Evolutionary conservation across 306 rosid species (phyloP).

Genomic region (Glycine tomentella): DNA sequence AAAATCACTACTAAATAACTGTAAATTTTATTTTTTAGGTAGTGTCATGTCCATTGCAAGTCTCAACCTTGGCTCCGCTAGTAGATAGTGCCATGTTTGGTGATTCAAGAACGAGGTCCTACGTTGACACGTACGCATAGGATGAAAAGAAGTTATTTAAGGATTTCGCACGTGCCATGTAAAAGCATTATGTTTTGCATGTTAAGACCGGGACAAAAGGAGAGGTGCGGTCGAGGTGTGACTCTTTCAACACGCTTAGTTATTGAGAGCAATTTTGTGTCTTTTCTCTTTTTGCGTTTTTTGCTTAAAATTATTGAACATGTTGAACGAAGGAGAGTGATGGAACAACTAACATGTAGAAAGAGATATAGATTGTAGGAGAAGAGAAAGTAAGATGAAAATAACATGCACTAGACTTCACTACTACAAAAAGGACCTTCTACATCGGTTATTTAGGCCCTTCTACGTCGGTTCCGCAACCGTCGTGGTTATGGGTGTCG

Average conservation of each 20-base stretch:
- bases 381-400: too few relatives aligned
- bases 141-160: constrained; percentile 51
- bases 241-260: constrained; percentile 38
- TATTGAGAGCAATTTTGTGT: background rate
- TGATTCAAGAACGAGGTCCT: constrained; percentile 54
- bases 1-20: too few relatives aligned
- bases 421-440: too few relatives aligned
- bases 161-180: constrained; percentile 50
- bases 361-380: too few relatives aligned
- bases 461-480: too few relatives aligned
- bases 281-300: too few relatives aligned
- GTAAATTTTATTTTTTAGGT: too few relatives aligned
- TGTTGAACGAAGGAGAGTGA: background rate
- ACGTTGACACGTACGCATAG: constrained; percentile 47
- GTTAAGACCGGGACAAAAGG: constrained; percentile 51
- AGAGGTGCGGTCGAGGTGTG: constrained; percentile 58
- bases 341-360: background rate
- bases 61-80: too few relatives aligned
- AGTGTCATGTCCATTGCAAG: too few relatives aligned
- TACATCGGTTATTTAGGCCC: too few relatives aligned
- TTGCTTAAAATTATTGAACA: too few relatives aligned
- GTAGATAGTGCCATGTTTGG: background rate
- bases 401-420: background rate
- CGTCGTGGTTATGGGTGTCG: too few relatives aligned
- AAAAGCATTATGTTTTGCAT: constrained; percentile 38